Conservation (phyloP, 2,329 filamentous ascomycete genomes). For the Colletotrichum aenigma region DNA sequence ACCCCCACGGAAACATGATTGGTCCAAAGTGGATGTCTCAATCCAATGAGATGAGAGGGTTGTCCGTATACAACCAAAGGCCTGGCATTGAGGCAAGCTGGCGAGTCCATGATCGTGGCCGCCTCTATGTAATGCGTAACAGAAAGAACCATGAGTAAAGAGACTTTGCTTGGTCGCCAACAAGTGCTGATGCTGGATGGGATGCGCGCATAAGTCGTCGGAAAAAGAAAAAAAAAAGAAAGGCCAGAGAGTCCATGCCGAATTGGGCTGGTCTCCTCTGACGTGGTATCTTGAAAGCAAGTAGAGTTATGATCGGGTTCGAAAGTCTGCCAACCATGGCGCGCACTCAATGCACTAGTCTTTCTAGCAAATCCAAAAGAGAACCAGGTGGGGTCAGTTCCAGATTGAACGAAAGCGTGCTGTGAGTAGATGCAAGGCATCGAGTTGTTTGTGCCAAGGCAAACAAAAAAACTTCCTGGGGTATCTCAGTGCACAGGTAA, state of each 20-base stretch:
- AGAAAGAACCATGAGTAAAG: background rate
- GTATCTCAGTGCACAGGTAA: conserved; percentile 18
- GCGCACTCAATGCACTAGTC: background rate
- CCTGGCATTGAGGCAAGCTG: background rate
- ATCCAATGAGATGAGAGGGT: conserved; percentile 9
- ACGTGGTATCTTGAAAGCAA: conserved; percentile 22
- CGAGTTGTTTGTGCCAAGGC: background rate
- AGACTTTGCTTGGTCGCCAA: conserved; percentile 11
- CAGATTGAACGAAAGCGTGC: background rate
- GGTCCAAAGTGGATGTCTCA: background rate
- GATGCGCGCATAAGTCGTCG: background rate
- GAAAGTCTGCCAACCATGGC: conserved; percentile 9
- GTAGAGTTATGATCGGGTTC: conserved; percentile 13
- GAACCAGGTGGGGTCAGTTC: background rate
- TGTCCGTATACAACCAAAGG: conserved; percentile 6
- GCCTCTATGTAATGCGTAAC: conserved; percentile 15
- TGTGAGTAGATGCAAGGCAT: background rate
- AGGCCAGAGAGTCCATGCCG: conserved; percentile 6
- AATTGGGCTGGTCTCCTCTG: background rate
- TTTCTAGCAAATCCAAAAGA: background rate
- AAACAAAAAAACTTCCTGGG: conserved; percentile 13
- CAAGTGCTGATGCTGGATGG: conserved; percentile 11
- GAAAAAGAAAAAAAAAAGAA: conserved; percentile 15
- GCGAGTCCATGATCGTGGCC: background rate
- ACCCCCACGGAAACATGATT: background rate